Conservation (phyloP, 2,329 filamentous ascomycete species). For the Neofusicoccum sp. region DNA sequence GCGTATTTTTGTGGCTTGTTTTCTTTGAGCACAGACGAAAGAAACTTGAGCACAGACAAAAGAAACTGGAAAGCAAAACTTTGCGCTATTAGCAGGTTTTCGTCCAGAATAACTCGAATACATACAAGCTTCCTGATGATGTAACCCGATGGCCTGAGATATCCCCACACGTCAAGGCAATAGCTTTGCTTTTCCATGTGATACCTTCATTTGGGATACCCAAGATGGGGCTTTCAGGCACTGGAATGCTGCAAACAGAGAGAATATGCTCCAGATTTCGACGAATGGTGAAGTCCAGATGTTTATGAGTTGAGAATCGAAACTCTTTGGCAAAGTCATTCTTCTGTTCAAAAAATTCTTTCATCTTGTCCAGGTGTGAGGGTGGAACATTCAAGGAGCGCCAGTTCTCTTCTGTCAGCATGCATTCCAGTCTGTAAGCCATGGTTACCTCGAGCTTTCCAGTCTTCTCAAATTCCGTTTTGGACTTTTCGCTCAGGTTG, state of each 20-base stretch:
- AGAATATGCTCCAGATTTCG: slow-evolving; percentile 25
- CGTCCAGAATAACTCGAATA: too few species aligned
- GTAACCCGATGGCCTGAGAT: slow-evolving; percentile 22
- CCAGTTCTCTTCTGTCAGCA: background rate
- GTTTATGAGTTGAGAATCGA: background rate
- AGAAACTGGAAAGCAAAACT: background rate
- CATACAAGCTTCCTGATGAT: slow-evolving; percentile 20
- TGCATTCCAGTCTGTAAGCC: background rate
- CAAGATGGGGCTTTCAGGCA: background rate
- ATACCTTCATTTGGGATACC: fast-evolving
- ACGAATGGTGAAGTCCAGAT: slow-evolving; percentile 20
- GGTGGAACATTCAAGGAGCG: background rate
- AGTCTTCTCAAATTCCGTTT: background rate
- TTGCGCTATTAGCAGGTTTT: background rate
- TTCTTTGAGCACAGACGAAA: background rate
- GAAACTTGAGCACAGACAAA: background rate
- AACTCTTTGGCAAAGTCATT: background rate
- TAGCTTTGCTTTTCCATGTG: fast-evolving
- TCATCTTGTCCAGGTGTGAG: background rate
- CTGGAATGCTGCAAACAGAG: slow-evolving; percentile 22
- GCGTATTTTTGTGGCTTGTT: background rate
- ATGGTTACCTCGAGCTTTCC: background rate
- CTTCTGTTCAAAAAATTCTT: background rate
- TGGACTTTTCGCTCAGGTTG: background rate
- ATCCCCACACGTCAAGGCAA: slow-evolving; percentile 25